Conservation (phyloP, 768 basidiomycete genomes). For the Favolaschia claudopus region DNA sequence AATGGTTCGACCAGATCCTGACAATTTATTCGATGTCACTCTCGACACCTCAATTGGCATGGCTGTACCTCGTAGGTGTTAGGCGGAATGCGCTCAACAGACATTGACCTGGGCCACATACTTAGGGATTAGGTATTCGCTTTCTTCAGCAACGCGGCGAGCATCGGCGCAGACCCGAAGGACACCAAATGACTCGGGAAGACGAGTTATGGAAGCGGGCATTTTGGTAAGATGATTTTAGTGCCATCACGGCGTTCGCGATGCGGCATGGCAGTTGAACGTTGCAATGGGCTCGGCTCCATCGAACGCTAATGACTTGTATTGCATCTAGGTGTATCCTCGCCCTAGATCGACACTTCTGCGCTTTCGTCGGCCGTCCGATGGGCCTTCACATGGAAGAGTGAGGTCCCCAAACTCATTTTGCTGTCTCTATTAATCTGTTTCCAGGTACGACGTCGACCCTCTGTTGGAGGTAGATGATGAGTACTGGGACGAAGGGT, state of each 20-base stretch:
- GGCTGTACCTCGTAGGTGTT: conserved; percentile 35
- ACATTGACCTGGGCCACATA: not conserved
- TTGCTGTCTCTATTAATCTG: not conserved
- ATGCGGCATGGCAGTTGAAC: no score
- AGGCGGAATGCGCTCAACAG: not conserved
- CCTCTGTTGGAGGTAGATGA: conserved; percentile 59
- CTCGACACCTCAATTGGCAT: conserved; percentile 50
- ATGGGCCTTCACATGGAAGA: conserved; percentile 61
- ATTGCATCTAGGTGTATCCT: conserved; percentile 37
- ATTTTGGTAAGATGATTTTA: conserved; percentile 42
- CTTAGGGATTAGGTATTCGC: conserved; percentile 52
- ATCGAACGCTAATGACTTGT: no score
- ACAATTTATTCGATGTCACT: conserved; percentile 46
- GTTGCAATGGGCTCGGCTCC: no score
- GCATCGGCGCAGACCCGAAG: conserved; percentile 48
- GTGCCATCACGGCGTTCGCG: no score
- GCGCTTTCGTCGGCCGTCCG: conserved; percentile 56
- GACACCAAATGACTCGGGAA: conserved; percentile 37
- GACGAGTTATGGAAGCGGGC: conserved; percentile 60
- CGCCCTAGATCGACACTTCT: conserved; percentile 37
- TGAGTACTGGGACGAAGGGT: conserved; percentile 62
- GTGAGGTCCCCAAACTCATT: conserved; percentile 34
- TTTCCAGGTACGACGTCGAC: conserved; percentile 57
- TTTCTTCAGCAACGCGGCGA: conserved; percentile 61
- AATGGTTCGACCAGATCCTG: conserved; percentile 36